phyloP scores from a whole-genome alignment of 2,329 filamentous ascomycete genomes.

The Basipetospora chlamydospora region DNA sequence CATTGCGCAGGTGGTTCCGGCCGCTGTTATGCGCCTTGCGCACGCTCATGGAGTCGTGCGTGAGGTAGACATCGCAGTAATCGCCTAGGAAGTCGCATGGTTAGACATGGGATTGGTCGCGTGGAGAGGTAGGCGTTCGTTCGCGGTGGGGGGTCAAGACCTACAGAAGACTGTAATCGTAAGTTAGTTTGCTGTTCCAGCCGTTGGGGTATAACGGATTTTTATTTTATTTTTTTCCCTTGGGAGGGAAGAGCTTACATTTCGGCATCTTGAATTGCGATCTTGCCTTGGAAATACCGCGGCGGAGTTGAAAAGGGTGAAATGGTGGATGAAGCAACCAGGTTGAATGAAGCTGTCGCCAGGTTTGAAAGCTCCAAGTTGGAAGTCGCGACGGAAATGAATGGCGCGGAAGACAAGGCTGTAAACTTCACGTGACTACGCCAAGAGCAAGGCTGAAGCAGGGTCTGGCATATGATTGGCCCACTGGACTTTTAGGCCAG shows the following conservation, averaged over 20 bases:
- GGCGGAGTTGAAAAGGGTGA: no score
- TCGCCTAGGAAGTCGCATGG: constrained; percentile 40
- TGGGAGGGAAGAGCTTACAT: constrained; percentile 45
- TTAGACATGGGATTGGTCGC: constrained; percentile 11
- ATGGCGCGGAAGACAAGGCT: constrained; percentile 1
- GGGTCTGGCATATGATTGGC: not conserved
- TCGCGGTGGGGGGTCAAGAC: constrained; percentile 8
- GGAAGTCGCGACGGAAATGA: not conserved
- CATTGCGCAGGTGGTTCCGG: constrained; percentile 91
- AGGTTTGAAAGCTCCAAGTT: no score
- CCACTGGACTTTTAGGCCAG: constrained; percentile 1
- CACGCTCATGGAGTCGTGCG: constrained; percentile 99
- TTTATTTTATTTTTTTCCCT: no score
- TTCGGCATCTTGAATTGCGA: constrained; percentile 74
- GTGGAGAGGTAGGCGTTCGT: constrained; percentile 9
- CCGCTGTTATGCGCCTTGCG: constrained; percentile 97
- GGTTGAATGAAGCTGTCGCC: no score
- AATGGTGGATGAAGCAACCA: no score
- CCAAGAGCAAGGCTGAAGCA: constrained; percentile 1
- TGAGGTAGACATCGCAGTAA: constrained; percentile 99
- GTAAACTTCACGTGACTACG: not conserved
- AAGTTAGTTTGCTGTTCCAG: constrained; percentile 20
- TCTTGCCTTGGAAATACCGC: no score
- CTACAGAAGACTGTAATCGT: constrained; percentile 16
- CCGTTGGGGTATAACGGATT: constrained; percentile 3